Evolutionary conservation across 306 rosid species (phyloP), one percentile per base, ranked within the genome.

Genomic region (Vigna angularis): DNA sequence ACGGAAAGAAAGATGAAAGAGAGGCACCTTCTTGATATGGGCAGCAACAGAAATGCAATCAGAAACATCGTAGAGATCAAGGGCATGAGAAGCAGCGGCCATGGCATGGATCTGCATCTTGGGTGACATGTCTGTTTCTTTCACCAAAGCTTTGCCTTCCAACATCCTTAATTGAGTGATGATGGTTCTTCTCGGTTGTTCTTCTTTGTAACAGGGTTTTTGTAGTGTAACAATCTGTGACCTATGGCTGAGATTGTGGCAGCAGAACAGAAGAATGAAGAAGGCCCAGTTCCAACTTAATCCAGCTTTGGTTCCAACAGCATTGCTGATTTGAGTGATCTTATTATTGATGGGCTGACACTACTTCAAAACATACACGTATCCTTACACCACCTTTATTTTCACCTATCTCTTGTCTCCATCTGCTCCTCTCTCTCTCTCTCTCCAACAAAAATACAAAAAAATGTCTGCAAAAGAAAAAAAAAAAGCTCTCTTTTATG

Each of bases 1-100:
- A 32, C 3, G 9, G 13, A 38, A 15, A 32, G 8, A 5, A 28
- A 24, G n/a, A 12, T 4, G 28, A 36, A 24, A 30, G 13, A 32
- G 53, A 51, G 20, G 68, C 28, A 88, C 97, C 98, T 88, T 89
- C 65, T 93, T 93, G 58, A 93, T 85, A 75, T 91, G 90, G 49
- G 83, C 77, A 44, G 97, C 97, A 32, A 93, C 79, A 1, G 93
- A 91, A 26, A 72, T 75, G 84, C 85, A 81, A 61, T 91, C 96
- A 73, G 59, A 63, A 64, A 91, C 98, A 75, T 93, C 98, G 79
- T 78, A 84, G 74, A 88, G 91, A 91, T 93, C 96, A 78, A 93
- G 97, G 28, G 92, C 98, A 11, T 82, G 84, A 78, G 93, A 91
- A 79, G 98, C 98, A 87, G 77, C 91, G 72, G 96, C 86, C 98